A percentile compares a stretch with the other conserved stretches of the same genome.
These are phyloP conservation scores for Madurella mycetomatis DNA, from an alignment of 2,329 filamentous ascomycete species.

Conservation along the genomic window DNA sequence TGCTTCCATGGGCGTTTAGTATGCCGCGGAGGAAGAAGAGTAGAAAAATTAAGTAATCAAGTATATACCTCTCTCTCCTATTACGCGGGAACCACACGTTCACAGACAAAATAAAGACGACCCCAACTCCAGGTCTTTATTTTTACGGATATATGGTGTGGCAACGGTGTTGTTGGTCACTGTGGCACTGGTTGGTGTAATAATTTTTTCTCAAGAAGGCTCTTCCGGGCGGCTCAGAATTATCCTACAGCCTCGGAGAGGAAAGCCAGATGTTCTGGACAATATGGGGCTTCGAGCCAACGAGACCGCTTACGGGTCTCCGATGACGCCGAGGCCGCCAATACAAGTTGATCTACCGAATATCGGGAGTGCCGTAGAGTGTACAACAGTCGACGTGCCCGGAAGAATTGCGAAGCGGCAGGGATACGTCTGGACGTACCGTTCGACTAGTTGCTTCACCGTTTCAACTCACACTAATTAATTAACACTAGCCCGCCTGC, in stretches of 20 bases:
- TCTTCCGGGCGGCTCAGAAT: neutral
- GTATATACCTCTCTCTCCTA: neutral
- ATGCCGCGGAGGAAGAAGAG: neutral
- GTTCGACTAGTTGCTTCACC: neutral
- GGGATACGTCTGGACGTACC: neutral
- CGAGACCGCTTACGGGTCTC: neutral
- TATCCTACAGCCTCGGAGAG: neutral
- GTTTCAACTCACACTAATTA: neutral
- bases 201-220: neutral
- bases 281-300: neutral
- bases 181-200: neutral
- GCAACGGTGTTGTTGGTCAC: neutral
- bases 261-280: neutral
- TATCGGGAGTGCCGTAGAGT: neutral
- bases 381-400: neutral
- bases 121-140: neutral
- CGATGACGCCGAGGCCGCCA: neutral
- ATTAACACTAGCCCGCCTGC: neutral
- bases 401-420: neutral
- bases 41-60: neutral
- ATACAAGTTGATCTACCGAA: neutral
- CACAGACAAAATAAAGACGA: neutral
- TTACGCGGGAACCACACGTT: neutral
- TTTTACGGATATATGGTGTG: neutral
- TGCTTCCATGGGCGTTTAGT: neutral